A percentile compares a stretch with the other conserved stretches of the same genome.
Evolutionary conservation across 2,329 filamentous ascomycete species (phyloP).

Genomic region (Tolypocladium paradoxum): DNA sequence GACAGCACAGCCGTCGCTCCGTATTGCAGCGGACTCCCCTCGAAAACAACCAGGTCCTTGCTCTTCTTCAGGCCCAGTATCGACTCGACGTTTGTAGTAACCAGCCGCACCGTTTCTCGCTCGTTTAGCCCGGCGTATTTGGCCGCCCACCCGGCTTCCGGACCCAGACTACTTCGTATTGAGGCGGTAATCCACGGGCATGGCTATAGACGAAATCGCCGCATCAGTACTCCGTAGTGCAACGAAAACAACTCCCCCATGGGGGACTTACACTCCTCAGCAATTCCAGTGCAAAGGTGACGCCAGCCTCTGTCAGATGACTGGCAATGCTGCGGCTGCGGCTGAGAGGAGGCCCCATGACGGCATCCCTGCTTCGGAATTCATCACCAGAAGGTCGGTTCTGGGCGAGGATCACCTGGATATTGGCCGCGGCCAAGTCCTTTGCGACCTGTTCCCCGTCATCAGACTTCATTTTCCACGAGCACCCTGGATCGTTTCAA

Average conservation of each 20-base stretch:
- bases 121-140: neutral
- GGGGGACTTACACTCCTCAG: neutral
- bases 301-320: slow-evolving; percentile 27
- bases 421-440: neutral
- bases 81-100: slow-evolving; percentile 28
- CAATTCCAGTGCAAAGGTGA: slow-evolving; percentile 19
- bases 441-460: neutral
- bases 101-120: slow-evolving; percentile 19
- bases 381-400: neutral
- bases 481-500: neutral
- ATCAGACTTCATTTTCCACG: neutral
- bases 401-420: neutral
- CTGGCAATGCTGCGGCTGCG: slow-evolving; percentile 24
- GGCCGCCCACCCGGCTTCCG: neutral
- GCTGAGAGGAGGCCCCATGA: slow-evolving; percentile 31
- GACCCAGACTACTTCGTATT: neutral
- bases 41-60: slow-evolving; percentile 30
- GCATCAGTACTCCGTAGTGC: neutral
- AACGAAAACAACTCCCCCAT: neutral
- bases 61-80: slow-evolving; percentile 25
- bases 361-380: slow-evolving; percentile 6
- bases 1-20: slow-evolving; percentile 26
- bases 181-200: neutral
- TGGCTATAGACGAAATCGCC: neutral
- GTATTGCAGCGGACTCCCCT: slow-evolving; percentile 29